phyloP scores from a whole-genome alignment of 345 rosid genomes.

The Sapria himalayana region DNA sequence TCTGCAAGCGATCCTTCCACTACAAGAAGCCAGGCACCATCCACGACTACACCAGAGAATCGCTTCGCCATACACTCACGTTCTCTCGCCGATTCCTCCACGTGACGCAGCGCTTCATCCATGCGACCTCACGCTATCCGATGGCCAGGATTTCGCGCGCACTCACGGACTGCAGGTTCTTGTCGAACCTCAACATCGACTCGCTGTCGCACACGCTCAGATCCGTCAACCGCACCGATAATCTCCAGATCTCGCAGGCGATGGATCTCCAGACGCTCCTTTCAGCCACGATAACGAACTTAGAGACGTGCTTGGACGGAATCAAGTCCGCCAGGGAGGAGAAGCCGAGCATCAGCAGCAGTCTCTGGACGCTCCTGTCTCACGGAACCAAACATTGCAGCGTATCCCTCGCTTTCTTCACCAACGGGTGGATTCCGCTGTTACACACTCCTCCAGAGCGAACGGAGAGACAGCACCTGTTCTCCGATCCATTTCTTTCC shows the following conservation, averaged over 20 bases:
- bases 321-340: slow-evolving; percentile 3
- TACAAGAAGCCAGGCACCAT: slow-evolving; percentile 7
- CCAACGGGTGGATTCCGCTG: slow-evolving; percentile 10
- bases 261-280: slow-evolving; percentile 13
- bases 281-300: slow-evolving; percentile 23
- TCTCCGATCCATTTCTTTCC: too few relatives aligned
- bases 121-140: slow-evolving; percentile 6
- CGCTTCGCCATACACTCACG: slow-evolving; percentile 7
- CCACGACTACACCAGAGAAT: slow-evolving; percentile 10
- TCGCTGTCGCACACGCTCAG: slow-evolving; percentile 7
- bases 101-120: slow-evolving; percentile 2
- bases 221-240: slow-evolving; percentile 3
- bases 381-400: slow-evolving; percentile 11
- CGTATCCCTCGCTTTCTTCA: slow-evolving; percentile 15
- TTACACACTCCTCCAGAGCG: slow-evolving; percentile 1
- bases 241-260: slow-evolving; percentile 6
- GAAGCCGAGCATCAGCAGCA: slow-evolving; percentile 5
- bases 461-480: background rate
- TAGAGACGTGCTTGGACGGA: slow-evolving; percentile 19
- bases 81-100: slow-evolving; percentile 8
- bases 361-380: slow-evolving; percentile 4
- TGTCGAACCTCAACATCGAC: slow-evolving; percentile 13
- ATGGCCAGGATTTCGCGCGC: slow-evolving; percentile 5
- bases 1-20: slow-evolving; percentile 11
- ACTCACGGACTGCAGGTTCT: slow-evolving; percentile 18